Base-by-base conservation (phyloP, 257 asterid genomes). In the Forsythia suspensa region DNA sequence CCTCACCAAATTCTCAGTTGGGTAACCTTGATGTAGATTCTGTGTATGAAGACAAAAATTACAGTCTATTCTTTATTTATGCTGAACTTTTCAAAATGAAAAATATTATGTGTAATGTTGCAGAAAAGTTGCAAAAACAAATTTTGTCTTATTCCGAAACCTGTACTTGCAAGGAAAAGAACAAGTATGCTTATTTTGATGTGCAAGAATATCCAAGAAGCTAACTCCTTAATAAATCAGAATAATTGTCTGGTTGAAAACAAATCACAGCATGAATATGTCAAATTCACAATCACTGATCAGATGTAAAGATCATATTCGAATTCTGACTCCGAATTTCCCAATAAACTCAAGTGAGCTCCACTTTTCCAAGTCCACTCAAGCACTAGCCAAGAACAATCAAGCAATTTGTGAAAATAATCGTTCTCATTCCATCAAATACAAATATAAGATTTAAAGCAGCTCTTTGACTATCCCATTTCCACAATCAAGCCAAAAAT, bases 21-120 rank as follows among this genome's bases (percentile, higher is more conserved):
- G 87, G 73, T 85, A 80, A 71, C 95, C 98, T 70, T 88, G 90
- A 85, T 92, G 97, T 63, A 92, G 75, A 78, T 92, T 88, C 98
- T 94, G 91, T 79, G 85, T 16, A 80, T 74, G 34, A 75, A 10
- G 38, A 69, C 48, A 71, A 59, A 55, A 72, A 21, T 36, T 40
- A 24, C 44, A 76, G 34, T 37, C 55, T 41, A 2, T 13, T 72
- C 68, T 48, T n/a, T 36, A 15, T 65, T 37, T 44, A 71, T 48
- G 57, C 16, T 20, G 5, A 81, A 34, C 5, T n/a, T 55, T 2
- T 8, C 15, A 10, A 38, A 15, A 11, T 55, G n/a, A 48, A 39
- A 55, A 15, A 18, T 11, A 4, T 36, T 70, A 4, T 39, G 44
- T 72, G 42, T 29, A 65, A 65, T 13, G n/a, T 13, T 63, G 70